Base-by-base conservation (phyloP, 306 rosid genomes). In the Cucurbita argyrosperma region DNA sequence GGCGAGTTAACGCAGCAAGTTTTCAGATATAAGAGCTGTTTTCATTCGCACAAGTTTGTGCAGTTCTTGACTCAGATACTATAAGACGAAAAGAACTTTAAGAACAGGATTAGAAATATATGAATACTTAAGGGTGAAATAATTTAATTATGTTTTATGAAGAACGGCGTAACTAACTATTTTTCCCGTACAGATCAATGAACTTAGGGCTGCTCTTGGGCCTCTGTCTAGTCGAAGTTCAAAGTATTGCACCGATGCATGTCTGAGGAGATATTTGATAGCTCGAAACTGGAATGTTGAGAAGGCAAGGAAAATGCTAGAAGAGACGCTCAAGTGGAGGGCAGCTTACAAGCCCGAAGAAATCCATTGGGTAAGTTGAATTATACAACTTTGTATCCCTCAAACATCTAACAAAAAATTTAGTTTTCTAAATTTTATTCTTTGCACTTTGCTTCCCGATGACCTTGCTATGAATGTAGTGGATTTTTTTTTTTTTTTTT, bases 241-340 rank as follows among this genome's bases (percentile, higher is more conserved):
- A 21, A 78, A 76, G 76, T 84, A 68, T 71, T 84, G 88, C 71
- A 79, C 81, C 8, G 82, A 84, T 76, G 82, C 80, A 9, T 84
- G 88, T 77, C 76, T 84, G 52, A 79, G 78, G 78, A 77, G 88
- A 60, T 84, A 84, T 57, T 77, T 84, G 80, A 81, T 74, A 52
- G 88, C 88, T 52, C 77, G 88, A 37, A 81, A 70, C 35, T 79
- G 88, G 83, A 81, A 84, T 38, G 66, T 81, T 0, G 82, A 77
- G 5, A 90, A 90, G 76, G 61, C 96, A 11, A 87, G 84, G 86
- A 93, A 90, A 79, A 81, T 84, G 96, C 75, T 90, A 79, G 87
- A 81, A 47, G 96, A 88, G 15, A 82, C 98, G 4, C 90, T 93
- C 13, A 80, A 46, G 61, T 90, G 96, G 98, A 89, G 98, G 81